Percentiles rank a stretch among this genome's conserved stretches.
phyloP scores from a whole-genome alignment of 495 filamentous ascomycete genomes.

The Hypoxylon trugodes region DNA sequence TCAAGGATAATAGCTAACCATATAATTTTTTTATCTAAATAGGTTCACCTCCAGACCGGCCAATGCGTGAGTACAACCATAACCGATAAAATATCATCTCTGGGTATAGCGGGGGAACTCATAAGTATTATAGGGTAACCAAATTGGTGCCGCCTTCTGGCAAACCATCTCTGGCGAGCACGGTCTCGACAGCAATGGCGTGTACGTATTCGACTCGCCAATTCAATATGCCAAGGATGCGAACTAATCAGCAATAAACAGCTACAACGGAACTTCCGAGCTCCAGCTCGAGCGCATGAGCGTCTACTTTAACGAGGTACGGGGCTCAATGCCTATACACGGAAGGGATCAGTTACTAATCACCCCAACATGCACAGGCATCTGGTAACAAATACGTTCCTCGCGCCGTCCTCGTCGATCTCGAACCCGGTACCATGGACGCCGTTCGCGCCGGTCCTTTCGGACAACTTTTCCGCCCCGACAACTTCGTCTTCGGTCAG shows the following conservation, averaged over 20 bases:
- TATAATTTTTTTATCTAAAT: constrained; percentile 42
- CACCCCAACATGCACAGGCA: constrained; percentile 63
- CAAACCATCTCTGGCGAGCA: constrained; percentile 99
- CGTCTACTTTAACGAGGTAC: constrained; percentile 99
- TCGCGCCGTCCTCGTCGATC: constrained; percentile 98
- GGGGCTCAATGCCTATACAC: no score
- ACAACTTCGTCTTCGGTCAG: constrained; percentile 99
- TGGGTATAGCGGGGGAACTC: constrained; percentile 45
- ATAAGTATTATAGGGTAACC: constrained; percentile 81
- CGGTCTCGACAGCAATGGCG: constrained; percentile 93
- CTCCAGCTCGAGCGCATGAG: constrained; percentile 99
- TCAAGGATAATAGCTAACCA: constrained; percentile 45
- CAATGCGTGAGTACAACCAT: constrained; percentile 84
- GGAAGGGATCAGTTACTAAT: constrained; percentile 16
- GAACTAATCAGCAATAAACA: constrained; percentile 55
- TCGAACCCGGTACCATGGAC: constrained; percentile 99
- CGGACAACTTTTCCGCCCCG: constrained; percentile 98
- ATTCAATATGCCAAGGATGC: background rate
- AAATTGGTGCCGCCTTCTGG: constrained; percentile 99
- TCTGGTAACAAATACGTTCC: constrained; percentile 98
- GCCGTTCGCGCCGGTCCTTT: constrained; percentile 99
- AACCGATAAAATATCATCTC: constrained; percentile 27
- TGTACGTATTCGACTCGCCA: constrained; percentile 50
- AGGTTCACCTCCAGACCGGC: constrained; percentile 99
- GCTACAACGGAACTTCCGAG: constrained; percentile 97